A percentile compares a stretch with the other conserved stretches of the same genome.
phyloP scores from a whole-genome alignment of 1,284 basidiomycete species.

The Boletus semigastroideus region DNA sequence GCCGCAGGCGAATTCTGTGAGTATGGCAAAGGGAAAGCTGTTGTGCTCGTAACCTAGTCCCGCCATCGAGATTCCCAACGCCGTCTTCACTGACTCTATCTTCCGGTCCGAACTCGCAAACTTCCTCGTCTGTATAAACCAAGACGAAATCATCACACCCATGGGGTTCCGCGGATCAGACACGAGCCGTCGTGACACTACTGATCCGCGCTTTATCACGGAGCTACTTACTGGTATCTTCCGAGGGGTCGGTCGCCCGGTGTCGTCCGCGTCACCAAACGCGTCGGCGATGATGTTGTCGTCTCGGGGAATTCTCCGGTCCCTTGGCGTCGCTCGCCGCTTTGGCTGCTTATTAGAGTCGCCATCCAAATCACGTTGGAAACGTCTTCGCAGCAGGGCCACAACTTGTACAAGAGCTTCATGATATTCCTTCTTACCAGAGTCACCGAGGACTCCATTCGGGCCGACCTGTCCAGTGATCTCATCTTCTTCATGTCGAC shows the following conservation, averaged over 20 bases:
- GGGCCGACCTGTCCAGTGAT: slow-evolving; percentile 28
- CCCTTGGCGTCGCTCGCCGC: slow-evolving; percentile 39
- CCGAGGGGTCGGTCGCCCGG: slow-evolving; percentile 24
- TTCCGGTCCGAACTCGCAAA: slow-evolving; percentile 29
- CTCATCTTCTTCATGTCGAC: slow-evolving; percentile 26
- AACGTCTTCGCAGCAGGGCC: slow-evolving; percentile 7
- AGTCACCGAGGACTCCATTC: slow-evolving; percentile 28
- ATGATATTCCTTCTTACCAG: slow-evolving; percentile 40
- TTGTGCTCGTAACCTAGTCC: slow-evolving; percentile 35
- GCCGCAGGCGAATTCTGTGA: slow-evolving; percentile 11
- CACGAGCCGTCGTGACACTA: slow-evolving; percentile 24
- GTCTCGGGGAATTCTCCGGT: slow-evolving; percentile 18
- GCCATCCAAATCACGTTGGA: slow-evolving; percentile 42
- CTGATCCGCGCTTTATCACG: slow-evolving; percentile 36
- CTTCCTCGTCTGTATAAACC: slow-evolving; percentile 33
- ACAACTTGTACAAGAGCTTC: slow-evolving; percentile 47
- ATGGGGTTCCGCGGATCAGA: not conserved
- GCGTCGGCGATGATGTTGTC: slow-evolving; percentile 36
- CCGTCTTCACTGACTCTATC: slow-evolving; percentile 11
- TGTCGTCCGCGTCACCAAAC: slow-evolving; percentile 31
- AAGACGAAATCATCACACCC: slow-evolving; percentile 13
- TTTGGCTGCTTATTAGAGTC: slow-evolving; percentile 40
- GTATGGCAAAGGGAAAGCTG: slow-evolving; percentile 31
- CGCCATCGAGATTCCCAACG: slow-evolving; percentile 23
- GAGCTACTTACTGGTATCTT: slow-evolving; percentile 37